phyloP scores from a whole-genome alignment of 1,284 basidiomycete genomes.

The Ustilago curta region DNA sequence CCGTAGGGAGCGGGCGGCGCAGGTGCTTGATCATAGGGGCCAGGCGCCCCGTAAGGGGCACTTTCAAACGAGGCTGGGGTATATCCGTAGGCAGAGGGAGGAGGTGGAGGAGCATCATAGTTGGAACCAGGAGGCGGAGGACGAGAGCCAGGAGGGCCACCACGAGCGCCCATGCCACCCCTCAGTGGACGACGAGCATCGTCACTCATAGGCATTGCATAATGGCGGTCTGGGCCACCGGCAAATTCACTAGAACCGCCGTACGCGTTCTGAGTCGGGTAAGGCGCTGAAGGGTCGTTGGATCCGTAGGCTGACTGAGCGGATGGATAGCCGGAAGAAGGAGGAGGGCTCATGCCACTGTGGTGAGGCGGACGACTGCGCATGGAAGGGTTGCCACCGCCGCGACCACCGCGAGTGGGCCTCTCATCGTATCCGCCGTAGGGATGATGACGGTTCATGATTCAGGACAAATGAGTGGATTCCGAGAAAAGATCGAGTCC shows the following conservation, averaged over 20 bases:
- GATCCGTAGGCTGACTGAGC: constrained; percentile 37
- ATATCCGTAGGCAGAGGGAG: constrained; percentile 22
- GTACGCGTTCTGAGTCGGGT: constrained; percentile 33
- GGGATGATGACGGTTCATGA: constrained; percentile 87
- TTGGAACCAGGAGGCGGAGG: constrained; percentile 22
- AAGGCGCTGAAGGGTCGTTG: constrained; percentile 21
- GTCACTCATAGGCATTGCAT: constrained; percentile 28
- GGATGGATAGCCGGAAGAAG: constrained; percentile 26
- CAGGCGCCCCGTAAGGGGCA: constrained; percentile 20
- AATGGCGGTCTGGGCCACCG: constrained; percentile 41
- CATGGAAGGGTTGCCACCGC: constrained; percentile 31
- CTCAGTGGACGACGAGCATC: constrained; percentile 24
- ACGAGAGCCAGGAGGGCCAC: constrained; percentile 18
- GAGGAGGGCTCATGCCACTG: constrained; percentile 36
- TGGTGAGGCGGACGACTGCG: constrained; percentile 31
- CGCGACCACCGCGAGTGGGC: constrained; percentile 51
- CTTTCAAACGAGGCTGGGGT: constrained; percentile 30
- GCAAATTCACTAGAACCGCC: constrained; percentile 28
- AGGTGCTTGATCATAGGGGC: constrained; percentile 19
- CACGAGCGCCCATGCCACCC: constrained; percentile 37
- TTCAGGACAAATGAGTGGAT: constrained; percentile 16
- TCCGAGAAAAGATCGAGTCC: constrained; percentile 9
- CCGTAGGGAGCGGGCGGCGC: constrained; percentile 22
- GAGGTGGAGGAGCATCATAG: constrained; percentile 12
- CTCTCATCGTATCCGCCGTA: constrained; percentile 79